These are phyloP conservation scores for Cladophialophora chaetospira DNA, from an alignment of 2,329 filamentous ascomycete genomes.

Conservation along the genomic window DNA sequence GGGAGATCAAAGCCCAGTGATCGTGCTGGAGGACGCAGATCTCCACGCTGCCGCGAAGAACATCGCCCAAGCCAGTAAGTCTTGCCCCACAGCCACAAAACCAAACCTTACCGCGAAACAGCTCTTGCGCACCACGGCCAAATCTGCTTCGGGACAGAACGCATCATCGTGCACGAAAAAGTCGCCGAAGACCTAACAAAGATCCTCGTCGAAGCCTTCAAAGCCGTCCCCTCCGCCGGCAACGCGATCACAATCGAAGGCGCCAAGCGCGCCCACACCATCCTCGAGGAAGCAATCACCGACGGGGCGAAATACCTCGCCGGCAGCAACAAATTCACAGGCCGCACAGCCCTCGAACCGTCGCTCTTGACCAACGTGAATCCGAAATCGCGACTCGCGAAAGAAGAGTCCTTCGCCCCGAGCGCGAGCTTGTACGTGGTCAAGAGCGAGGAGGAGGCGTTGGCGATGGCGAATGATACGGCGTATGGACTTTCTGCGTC, in stretches of 20 bases:
- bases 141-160: slow-evolving; percentile 87
- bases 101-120: slow-evolving; percentile 46
- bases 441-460: slow-evolving; percentile 73
- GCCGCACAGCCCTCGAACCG: slow-evolving; percentile 74
- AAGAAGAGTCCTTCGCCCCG: slow-evolving; percentile 88
- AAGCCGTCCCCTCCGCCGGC: slow-evolving; percentile 74
- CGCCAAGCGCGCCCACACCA: slow-evolving; percentile 73
- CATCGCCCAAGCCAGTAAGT: slow-evolving; percentile 66
- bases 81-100: neutral
- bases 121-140: slow-evolving; percentile 93
- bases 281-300: slow-evolving; percentile 76
- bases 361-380: slow-evolving; percentile 77
- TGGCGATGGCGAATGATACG: slow-evolving; percentile 85
- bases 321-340: slow-evolving; percentile 74
- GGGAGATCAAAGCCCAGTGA: slow-evolving; percentile 89
- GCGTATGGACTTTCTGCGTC: slow-evolving; percentile 62
- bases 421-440: slow-evolving; percentile 88
- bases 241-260: slow-evolving; percentile 80
- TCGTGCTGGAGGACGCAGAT: slow-evolving; percentile 80
- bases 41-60: slow-evolving; percentile 43
- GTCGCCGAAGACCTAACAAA: slow-evolving; percentile 81
- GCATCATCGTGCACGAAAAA: slow-evolving; percentile 81
- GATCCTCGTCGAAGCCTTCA: slow-evolving; percentile 76
- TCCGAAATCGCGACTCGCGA: slow-evolving; percentile 80
- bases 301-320: slow-evolving; percentile 78